These are phyloP conservation scores for Penicillium malachiteum DNA, from an alignment of 495 filamentous ascomycete genomes.

Conservation along the genomic window DNA sequence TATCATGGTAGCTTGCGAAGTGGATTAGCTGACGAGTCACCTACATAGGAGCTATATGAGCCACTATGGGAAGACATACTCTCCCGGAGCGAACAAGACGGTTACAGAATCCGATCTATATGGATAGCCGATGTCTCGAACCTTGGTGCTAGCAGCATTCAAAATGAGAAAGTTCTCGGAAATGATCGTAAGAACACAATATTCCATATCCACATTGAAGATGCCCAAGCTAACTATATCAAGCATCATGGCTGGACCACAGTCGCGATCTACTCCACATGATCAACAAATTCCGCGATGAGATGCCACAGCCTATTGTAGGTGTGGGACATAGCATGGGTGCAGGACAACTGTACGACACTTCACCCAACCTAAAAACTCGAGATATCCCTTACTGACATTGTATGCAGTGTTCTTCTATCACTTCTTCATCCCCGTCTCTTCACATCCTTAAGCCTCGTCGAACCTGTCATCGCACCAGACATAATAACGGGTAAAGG, in stretches of 20 bases:
- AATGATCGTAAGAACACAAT: constrained; percentile 62
- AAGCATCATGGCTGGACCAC: constrained; percentile 83
- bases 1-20: neutral
- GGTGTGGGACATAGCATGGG: constrained; percentile 92
- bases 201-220: neutral
- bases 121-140: constrained; percentile 70
- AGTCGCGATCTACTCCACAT: constrained; percentile 83
- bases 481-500: constrained; percentile 27
- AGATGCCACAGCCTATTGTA: constrained; percentile 83
- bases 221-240: neutral
- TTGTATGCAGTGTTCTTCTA: constrained; percentile 7
- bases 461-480: constrained; percentile 76
- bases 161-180: constrained; percentile 63
- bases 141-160: constrained; percentile 61
- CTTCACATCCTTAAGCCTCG: constrained; percentile 68
- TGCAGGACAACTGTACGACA: constrained; percentile 57
- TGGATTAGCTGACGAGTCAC: neutral
- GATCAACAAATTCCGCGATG: constrained; percentile 75
- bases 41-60: constrained; percentile 80
- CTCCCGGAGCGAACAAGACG: constrained; percentile 44
- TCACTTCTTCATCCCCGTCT: constrained; percentile 70
- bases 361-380: no score
- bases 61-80: constrained; percentile 69
- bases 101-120: constrained; percentile 52
- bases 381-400: neutral